Percentiles rank a stretch among this genome's conserved stretches.
Conservation (phyloP, 192 early-diverging fungal genomes). For the Gryganskiella cystojenkinii region DNA sequence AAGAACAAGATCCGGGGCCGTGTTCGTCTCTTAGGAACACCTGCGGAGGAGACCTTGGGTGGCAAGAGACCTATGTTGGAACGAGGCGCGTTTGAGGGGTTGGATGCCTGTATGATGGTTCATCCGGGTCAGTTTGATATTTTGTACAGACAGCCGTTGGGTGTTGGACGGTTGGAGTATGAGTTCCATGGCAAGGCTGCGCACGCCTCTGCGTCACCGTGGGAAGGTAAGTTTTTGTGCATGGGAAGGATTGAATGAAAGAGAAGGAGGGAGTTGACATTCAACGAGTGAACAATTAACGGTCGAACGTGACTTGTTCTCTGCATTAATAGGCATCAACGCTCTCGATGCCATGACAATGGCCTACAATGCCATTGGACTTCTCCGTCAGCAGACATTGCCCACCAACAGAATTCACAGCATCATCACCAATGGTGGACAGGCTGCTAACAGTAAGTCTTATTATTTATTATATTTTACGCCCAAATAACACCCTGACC, state of each 20-base stretch:
- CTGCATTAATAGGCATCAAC: conserved; percentile 66
- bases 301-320: background rate
- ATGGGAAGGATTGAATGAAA: background rate
- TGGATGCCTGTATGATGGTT: conserved; percentile 84
- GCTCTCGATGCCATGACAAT: conserved; percentile 81
- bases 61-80: conserved; percentile 82
- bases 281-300: too few relatives aligned
- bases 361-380: conserved; percentile 73
- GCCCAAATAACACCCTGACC: background rate
- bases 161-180: conserved; percentile 58
- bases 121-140: conserved; percentile 74
- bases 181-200: conserved; percentile 79
- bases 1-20: conserved; percentile 60
- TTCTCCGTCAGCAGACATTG: conserved; percentile 79
- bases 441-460: conserved; percentile 55
- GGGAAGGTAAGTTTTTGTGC: conserved; percentile 26
- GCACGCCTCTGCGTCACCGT: conserved; percentile 69
- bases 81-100: conserved; percentile 73
- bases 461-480: background rate
- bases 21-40: conserved; percentile 83
- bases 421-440: conserved; percentile 83
- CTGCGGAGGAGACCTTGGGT: conserved; percentile 75
- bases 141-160: conserved; percentile 59
- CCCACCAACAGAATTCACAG: conserved; percentile 80
- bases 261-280: conserved; percentile 27